phyloP scores from a whole-genome alignment of 768 basidiomycete species.

The Macrolepiota albuminosa region DNA sequence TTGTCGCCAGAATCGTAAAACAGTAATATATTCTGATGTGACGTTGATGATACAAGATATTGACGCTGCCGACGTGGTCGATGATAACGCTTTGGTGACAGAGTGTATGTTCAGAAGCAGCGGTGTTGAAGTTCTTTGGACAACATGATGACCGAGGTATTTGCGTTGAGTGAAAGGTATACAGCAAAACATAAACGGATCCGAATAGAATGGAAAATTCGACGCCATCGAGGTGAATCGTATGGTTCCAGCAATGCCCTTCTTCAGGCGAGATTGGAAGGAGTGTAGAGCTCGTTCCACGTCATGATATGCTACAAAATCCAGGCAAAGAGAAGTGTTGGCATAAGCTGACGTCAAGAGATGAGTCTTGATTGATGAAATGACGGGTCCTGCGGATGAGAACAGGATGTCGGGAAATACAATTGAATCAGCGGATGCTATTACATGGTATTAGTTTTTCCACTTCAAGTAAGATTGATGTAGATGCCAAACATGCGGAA shows the following conservation, averaged over 20 bases:
- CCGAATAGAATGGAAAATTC: conserved; percentile 27
- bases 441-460: background rate
- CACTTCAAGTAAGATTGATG: background rate
- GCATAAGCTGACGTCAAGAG: background rate
- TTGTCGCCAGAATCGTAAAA: conserved; percentile 19
- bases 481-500: conserved; percentile 3
- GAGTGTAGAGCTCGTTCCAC: conserved; percentile 19
- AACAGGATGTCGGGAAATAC: conserved; percentile 1
- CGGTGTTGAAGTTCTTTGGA: conserved; percentile 29
- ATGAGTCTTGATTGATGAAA: background rate
- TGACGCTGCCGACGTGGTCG: conserved; percentile 18
- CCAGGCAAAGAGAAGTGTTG: conserved; percentile 6
- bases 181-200: conserved; percentile 35
- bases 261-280: conserved; percentile 18
- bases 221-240: conserved; percentile 35
- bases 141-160: conserved; percentile 10
- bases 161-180: conserved; percentile 37
- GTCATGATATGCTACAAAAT: conserved; percentile 18
- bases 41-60: conserved; percentile 35
- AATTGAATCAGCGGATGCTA: background rate
- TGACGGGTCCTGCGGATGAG: background rate
- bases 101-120: conserved; percentile 32
- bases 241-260: conserved; percentile 17
- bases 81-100: conserved; percentile 31
- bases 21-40: conserved; percentile 28